Conservation (phyloP, 257 asterid species). For the Penstemon newberryi region DNA sequence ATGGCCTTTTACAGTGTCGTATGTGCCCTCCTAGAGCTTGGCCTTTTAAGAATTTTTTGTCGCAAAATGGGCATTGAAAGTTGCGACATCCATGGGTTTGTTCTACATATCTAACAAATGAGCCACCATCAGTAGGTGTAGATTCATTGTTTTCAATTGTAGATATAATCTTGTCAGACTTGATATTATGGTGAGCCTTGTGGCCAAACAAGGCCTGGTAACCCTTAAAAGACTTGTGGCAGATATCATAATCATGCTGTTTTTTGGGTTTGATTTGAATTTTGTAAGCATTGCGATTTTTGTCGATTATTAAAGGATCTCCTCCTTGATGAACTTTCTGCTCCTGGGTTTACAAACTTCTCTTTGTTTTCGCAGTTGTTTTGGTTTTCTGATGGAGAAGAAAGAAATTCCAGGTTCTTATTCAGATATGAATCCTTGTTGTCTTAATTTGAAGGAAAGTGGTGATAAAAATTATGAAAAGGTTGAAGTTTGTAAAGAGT, state of each 20-base stretch:
- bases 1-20: constrained; percentile 30
- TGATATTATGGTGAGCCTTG: constrained; percentile 36
- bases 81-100: background rate
- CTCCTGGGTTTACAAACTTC: background rate
- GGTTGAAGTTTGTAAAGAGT: background rate
- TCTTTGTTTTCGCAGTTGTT: too few relatives aligned
- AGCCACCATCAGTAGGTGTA: background rate
- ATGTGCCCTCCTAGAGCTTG: constrained; percentile 49
- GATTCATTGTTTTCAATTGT: background rate
- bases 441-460: background rate
- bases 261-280: background rate
- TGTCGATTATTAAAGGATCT: background rate
- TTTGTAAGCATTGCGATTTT: background rate
- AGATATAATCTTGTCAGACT: background rate
- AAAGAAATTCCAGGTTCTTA: too few relatives aligned
- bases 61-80: constrained; percentile 28
- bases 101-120: background rate
- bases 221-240: constrained; percentile 30
- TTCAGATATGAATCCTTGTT: too few relatives aligned
- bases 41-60: constrained; percentile 34
- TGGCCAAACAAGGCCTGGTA: constrained; percentile 47
- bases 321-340: background rate
- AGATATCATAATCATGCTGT: constrained; percentile 26
- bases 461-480: background rate
- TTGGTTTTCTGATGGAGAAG: background rate